Conservation (phyloP, 2,329 filamentous ascomycete genomes). For the Chrysosporium keratinophilum region DNA sequence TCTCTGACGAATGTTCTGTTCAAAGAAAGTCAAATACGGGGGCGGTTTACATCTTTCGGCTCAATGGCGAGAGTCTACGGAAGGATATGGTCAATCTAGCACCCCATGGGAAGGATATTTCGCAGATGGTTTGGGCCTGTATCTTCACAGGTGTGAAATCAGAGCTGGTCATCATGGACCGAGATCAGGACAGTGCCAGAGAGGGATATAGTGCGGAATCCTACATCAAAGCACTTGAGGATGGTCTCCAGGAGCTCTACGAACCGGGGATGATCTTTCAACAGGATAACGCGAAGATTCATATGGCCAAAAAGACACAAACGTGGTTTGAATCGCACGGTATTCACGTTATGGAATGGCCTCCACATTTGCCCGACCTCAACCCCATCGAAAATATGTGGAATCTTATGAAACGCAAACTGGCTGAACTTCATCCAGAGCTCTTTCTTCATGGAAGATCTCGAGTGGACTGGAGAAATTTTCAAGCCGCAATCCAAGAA, state of each 20-base stretch:
- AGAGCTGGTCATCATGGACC: background rate
- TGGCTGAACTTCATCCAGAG: constrained; percentile 2
- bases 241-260: background rate
- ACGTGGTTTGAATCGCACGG: constrained; percentile 2
- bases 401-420: constrained; percentile 13
- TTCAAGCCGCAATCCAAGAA: background rate
- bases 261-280: background rate
- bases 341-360: constrained; percentile 13
- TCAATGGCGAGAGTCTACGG: background rate
- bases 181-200: background rate
- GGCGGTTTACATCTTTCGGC: background rate
- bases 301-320: background rate
- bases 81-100: constrained; percentile 4
- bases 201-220: background rate
- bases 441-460: background rate
- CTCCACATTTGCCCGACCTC: constrained; percentile 15
- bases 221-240: background rate
- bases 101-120: constrained; percentile 2
- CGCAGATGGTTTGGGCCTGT: constrained; percentile 9
- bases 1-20: constrained; percentile 13
- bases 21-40: constrained; percentile 4
- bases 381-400: constrained; percentile 18
- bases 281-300: background rate
- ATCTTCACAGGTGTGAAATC: background rate
- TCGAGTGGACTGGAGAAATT: background rate